Evolutionary conservation across 345 rosid species (phyloP), one percentile per base, ranked within the genome.

Genomic region (Linum trigynum): DNA sequence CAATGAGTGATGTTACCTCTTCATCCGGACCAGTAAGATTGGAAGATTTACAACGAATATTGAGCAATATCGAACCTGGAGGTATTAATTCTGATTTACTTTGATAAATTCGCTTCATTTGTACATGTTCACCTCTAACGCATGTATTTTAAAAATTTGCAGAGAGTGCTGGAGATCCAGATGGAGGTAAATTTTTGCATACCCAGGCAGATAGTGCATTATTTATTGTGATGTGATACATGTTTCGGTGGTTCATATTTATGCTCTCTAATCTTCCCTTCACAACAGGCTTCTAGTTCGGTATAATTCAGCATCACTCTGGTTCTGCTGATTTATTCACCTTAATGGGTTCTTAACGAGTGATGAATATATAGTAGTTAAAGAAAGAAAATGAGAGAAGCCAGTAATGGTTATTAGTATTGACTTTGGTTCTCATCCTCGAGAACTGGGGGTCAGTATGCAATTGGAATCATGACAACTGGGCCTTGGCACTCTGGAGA

Each of bases 41-140:
- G 80, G 88, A 83, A 74, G 97, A 90, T 76, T 75, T 94, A 77
- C 90, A 85, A 82, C 86, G 97, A 78, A 94, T 94, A 74, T 82
- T 94, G 75, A 85, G 85, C 82, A 86, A 80, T 77, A 83, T 94
- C 39, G 89, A 74, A 6, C 85, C 94, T 71, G 78, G 77, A 71
- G 95, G 97, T 86, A 75, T 61, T 32, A 39, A 5, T 10, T 66
- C 65, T 69, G 32, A 23, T 61, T 11, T 42, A 16, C 2, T 7
- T 58, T 7, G 5, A 23, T 4, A 7, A 23, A 23, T 23, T 23
- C 1, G 32, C 32, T 23, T 23, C 32, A 23, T 23, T 23, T 23
- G 32, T 23, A 23, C 39, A 12, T 59, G 3, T 38, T 39, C 67
- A 16, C 15, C 45, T 75, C 69, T 77, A 60, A 79, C 71, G 57